These are phyloP conservation scores for Coniochaeta hoffmannii DNA, from an alignment of 2,329 filamentous ascomycete species.

Conservation along the genomic window DNA sequence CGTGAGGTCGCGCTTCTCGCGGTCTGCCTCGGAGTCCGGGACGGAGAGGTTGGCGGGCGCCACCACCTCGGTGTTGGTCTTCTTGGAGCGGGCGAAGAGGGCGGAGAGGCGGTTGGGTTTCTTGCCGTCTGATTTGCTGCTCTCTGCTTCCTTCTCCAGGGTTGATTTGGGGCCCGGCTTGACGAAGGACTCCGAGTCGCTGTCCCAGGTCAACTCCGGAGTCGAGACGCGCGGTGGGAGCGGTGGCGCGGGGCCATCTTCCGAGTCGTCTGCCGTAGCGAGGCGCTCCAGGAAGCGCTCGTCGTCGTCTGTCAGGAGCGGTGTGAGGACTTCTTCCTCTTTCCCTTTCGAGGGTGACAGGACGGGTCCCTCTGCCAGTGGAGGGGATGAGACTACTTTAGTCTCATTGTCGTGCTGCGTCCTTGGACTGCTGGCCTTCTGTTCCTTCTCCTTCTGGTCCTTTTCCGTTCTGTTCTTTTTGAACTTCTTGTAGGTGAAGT, in stretches of 20 bases:
- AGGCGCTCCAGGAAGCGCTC: constrained; percentile 51
- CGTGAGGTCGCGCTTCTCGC: constrained; percentile 64
- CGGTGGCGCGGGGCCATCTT: constrained; percentile 39
- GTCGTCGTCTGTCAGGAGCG: constrained; percentile 48
- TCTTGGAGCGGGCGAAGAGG: constrained; percentile 22
- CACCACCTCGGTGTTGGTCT: constrained; percentile 20
- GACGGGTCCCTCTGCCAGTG: neutral
- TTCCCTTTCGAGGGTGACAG: constrained; percentile 10
- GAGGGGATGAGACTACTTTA: neutral
- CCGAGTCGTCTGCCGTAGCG: constrained; percentile 35
- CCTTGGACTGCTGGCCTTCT: constrained; percentile 15
- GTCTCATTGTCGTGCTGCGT: constrained; percentile 13
- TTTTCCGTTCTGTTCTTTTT: constrained; percentile 53
- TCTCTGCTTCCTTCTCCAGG: constrained; percentile 17
- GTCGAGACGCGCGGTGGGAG: constrained; percentile 47
- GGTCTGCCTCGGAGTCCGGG: constrained; percentile 31
- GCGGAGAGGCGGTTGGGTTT: constrained; percentile 32
- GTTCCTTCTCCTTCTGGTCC: constrained; percentile 20
- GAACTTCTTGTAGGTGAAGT: constrained; percentile 54
- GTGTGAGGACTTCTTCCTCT: constrained; percentile 23
- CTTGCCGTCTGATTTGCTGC: constrained; percentile 19
- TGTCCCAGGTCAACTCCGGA: constrained; percentile 42
- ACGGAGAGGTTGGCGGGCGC: constrained; percentile 30
- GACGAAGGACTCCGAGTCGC: constrained; percentile 28
- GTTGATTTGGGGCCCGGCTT: constrained; percentile 16